Base-by-base conservation (phyloP, 2,329 filamentous ascomycete species). In the Capronia epimyces region DNA sequence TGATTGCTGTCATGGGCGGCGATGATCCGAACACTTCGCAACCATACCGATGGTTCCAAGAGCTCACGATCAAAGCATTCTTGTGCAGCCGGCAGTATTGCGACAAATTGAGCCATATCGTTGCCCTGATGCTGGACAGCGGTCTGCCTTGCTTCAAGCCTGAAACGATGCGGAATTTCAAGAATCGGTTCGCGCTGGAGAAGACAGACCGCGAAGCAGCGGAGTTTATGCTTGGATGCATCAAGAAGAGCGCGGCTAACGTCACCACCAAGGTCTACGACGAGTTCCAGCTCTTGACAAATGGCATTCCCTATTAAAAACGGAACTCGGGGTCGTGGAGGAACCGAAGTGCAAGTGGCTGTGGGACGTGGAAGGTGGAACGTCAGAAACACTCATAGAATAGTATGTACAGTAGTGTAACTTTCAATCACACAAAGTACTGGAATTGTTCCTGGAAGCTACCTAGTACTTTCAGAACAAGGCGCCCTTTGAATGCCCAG, bases 81-180 rank as follows among this genome's bases (percentile, higher is more conserved):
- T 75, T 98, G 36, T 91, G 90, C 3, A 84, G 83, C 32, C 79
- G 93, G 9, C 89, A 87, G 59, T 87, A 97, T 67, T 84, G 84
- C 55, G 87, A 93, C 63, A 93, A 95, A 72, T 77, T 99, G 42
- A 82, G 83, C 54, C 89, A 96, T 69, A 85, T 97, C 57, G 89
- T 98, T 16, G 78, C 86, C 55, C 78, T 95, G 65, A 98, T 98
- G 94, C 83, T 97, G 74, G 93, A 96, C 65, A 93, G 86, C 60
- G 93, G 93, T 0, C 70, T 99, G 63, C 93, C 93, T 5, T 99
- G 93, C 73, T 99, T 99, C 78, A 97, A 95, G 71, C 90, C 91
- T 0, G 88, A 95, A 69, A 95, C 87, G 10, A 85, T 99, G 55
- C 82, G 86, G 69, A 89, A 96, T 70, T 95, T 99, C 72, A 83